Evolutionary conservation across 2,329 filamentous ascomycete species (phyloP).

Genomic region (Mollisia scopiformis): DNA sequence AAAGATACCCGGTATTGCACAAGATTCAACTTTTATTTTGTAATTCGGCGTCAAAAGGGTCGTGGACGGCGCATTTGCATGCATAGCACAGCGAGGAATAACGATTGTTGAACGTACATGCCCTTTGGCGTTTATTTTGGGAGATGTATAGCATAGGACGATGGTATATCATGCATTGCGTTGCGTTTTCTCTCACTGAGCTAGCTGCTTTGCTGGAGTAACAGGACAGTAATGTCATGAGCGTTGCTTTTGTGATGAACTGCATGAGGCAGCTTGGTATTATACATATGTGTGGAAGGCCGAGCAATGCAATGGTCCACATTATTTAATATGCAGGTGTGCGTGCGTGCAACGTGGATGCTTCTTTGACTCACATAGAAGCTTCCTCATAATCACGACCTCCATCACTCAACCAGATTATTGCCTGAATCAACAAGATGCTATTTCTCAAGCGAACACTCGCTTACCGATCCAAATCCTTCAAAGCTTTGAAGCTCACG

Average conservation of each 20-base stretch:
- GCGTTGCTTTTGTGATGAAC: not conserved
- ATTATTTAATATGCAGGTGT: not conserved
- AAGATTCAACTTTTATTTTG: slow-evolving; percentile 8
- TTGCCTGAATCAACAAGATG: no score
- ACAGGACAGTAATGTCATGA: not conserved
- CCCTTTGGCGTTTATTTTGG: not conserved
- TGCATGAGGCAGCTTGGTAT: not conserved
- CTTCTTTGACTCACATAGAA: not conserved
- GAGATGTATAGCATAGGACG: not conserved
- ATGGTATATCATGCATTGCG: not conserved
- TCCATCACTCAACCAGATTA: no score
- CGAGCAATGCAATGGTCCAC: not conserved
- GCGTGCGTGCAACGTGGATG: not conserved
- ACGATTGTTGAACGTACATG: not conserved
- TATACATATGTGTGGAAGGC: not conserved
- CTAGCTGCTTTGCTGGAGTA: not conserved
- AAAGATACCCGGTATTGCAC: not conserved
- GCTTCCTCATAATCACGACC: no score
- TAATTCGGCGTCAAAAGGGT: slow-evolving; percentile 2
- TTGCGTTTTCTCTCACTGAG: not conserved
- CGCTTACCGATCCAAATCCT: no score
- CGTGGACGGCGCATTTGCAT: slow-evolving; percentile 8
- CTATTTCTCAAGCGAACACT: no score
- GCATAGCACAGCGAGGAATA: slow-evolving; percentile 24
- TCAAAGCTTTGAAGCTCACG: no score